These are phyloP conservation scores for Symmetrospora coprosmae DNA, from an alignment of 768 basidiomycete species.

Conservation along the genomic window DNA sequence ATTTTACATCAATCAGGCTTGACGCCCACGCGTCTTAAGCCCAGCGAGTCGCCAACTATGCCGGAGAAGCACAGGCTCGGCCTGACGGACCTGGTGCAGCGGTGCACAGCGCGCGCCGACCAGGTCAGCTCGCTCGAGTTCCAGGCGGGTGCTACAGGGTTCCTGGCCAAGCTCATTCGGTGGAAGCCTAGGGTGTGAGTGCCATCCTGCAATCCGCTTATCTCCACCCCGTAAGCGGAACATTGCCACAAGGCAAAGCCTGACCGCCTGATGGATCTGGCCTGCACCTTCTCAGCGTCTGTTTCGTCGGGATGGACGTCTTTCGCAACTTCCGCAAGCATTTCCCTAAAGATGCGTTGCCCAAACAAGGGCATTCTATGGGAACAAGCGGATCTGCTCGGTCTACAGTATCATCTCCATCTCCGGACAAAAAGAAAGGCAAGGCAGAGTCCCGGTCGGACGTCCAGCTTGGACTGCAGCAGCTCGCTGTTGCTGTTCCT, in stretches of 20 bases:
- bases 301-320: slow-evolving; percentile 21
- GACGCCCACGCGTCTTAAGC: slow-evolving; percentile 1
- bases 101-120: slow-evolving; percentile 18
- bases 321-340: slow-evolving; percentile 15
- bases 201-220: background rate
- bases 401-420: background rate
- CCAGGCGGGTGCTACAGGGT: background rate
- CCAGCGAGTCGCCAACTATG: slow-evolving; percentile 11
- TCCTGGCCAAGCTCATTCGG: slow-evolving; percentile 1
- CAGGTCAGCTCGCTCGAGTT: slow-evolving; percentile 11
- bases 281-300: background rate
- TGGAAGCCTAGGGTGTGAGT: slow-evolving; percentile 7
- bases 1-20: slow-evolving; percentile 12
- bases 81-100: slow-evolving; percentile 12
- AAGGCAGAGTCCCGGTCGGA: slow-evolving; percentile 4
- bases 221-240: background rate
- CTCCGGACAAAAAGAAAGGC: background rate
- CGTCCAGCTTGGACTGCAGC: slow-evolving; percentile 4
- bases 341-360: background rate
- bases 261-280: background rate
- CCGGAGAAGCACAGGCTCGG: slow-evolving; percentile 9
- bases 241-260: too few species aligned
- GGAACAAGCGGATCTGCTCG: too few species aligned
- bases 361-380: too few species aligned
- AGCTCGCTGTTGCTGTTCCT: background rate